Conservation (phyloP, 495 filamentous ascomycete species). For the Hypoxylon lienhwacheense region DNA sequence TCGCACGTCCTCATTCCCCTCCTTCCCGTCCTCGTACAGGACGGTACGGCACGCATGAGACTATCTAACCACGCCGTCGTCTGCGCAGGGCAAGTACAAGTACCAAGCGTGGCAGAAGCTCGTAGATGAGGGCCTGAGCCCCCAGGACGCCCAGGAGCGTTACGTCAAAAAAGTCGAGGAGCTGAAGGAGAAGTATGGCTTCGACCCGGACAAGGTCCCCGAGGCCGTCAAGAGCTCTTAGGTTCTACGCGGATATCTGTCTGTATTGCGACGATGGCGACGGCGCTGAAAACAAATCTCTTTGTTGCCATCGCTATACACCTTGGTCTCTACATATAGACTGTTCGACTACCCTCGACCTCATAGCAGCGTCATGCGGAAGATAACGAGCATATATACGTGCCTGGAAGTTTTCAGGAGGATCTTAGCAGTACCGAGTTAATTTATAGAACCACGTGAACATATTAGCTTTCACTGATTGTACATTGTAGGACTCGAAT, state of each 20-base stretch:
- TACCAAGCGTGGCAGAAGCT: conserved; percentile 70
- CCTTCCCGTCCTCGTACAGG: too few relatives aligned
- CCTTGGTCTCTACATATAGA: not conserved
- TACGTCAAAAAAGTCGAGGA: conserved; percentile 73
- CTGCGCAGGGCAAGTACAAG: conserved; percentile 63
- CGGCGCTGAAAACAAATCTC: not conserved
- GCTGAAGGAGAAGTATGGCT: conserved; percentile 70
- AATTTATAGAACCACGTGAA: conserved; percentile 16
- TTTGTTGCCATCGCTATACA: not conserved
- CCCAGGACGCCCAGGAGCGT: conserved; percentile 67
- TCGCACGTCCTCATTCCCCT: not conserved
- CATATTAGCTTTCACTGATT: not conserved
- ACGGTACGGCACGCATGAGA: not conserved
- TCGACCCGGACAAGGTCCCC: conserved; percentile 56
- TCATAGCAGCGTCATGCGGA: conserved; percentile 17
- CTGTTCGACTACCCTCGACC: conserved; percentile 2
- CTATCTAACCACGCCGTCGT: not conserved
- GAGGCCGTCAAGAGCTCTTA: conserved; percentile 52
- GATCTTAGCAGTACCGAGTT: conserved; percentile 7
- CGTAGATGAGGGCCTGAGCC: conserved; percentile 58
- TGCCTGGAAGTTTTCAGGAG: too few relatives aligned
- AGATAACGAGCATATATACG: too few relatives aligned
- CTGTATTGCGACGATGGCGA: not conserved
- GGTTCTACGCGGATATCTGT: not conserved
- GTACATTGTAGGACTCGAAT: not conserved